Percentiles rank a stretch among this genome's conserved stretches.
phyloP scores from a whole-genome alignment of 805 yeast genomes.

The Maudiozyma pseudohumilis region DNA sequence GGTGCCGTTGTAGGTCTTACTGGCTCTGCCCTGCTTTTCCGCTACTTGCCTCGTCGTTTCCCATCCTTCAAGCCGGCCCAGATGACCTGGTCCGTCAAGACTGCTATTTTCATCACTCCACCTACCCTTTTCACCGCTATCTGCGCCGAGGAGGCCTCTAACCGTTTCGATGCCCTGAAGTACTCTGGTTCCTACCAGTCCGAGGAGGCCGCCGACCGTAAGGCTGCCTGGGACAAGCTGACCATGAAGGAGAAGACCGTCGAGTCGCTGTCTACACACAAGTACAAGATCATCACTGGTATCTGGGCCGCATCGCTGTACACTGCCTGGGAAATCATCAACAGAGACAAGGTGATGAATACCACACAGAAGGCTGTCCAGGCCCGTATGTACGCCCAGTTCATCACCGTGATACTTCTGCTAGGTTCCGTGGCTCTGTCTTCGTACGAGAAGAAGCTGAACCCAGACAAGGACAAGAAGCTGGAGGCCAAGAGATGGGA shows the following conservation, averaged over 20 bases:
- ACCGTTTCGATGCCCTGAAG: conserved; percentile 49
- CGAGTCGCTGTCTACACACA: conserved; percentile 42
- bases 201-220: conserved; percentile 36
- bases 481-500: conserved; percentile 38
- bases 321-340: conserved; percentile 68
- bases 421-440: conserved; percentile 59
- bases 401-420: conserved; percentile 60
- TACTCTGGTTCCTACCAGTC: conserved; percentile 39
- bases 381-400: conserved; percentile 88
- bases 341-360: conserved; percentile 66
- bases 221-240: conserved; percentile 42
- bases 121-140: conserved; percentile 53
- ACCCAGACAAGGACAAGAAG: conserved; percentile 31
- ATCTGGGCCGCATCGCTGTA: conserved; percentile 75
- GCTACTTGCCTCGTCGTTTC: conserved; percentile 38
- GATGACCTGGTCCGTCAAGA: conserved; percentile 47
- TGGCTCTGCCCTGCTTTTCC: conserved; percentile 46
- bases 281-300: conserved; percentile 57
- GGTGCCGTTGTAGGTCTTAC: conserved; percentile 50
- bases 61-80: conserved; percentile 34
- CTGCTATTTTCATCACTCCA: conserved; percentile 62
- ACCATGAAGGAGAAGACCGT: conserved; percentile 41
- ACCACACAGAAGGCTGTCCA: conserved; percentile 73
- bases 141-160: conserved; percentile 62
- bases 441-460: conserved; percentile 52